Conservation (phyloP, 1,139 yeast genomes). For the Lodderomyces margitis region DNA sequence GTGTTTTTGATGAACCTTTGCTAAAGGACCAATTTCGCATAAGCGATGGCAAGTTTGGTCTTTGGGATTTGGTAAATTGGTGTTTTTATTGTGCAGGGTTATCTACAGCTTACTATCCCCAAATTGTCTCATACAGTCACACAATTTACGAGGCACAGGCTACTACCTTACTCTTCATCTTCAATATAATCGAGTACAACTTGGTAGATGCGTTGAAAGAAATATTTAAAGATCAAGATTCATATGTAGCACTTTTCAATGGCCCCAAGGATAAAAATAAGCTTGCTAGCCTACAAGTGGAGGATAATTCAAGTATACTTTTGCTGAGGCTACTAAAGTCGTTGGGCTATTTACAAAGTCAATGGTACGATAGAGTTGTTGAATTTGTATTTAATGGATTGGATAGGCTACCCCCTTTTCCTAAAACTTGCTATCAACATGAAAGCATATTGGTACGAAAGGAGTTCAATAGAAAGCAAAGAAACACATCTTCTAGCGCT, state of each 20-base stretch:
- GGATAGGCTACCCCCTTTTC: conserved; percentile 14
- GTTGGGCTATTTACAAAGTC: conserved; percentile 16
- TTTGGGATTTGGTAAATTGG: conserved; percentile 38
- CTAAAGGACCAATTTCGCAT: conserved; percentile 26
- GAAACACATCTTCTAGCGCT: conserved; percentile 5
- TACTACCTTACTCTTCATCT: conserved; percentile 20
- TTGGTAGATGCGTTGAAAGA: conserved; percentile 15
- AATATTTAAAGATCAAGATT: conserved; percentile 7
- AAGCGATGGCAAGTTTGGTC: conserved; percentile 19
- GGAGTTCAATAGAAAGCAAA: conserved; percentile 14
- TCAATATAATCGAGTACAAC: conserved; percentile 23
- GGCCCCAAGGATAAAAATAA: conserved; percentile 1
- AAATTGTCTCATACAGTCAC: conserved; percentile 19
- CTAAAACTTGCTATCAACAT: conserved; percentile 29
- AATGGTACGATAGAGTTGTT: conserved; percentile 35
- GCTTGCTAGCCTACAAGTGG: conserved; percentile 8
- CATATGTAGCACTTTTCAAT: conserved; percentile 3
- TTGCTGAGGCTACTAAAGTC: conserved; percentile 19
- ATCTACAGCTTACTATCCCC: conserved; percentile 11
- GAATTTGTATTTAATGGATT: conserved; percentile 32
- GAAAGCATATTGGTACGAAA: conserved; percentile 24
- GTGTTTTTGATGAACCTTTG: conserved; percentile 32
- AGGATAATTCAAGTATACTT: conserved; percentile 8
- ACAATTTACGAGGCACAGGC: conserved; percentile 22
- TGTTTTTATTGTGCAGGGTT: conserved; percentile 33